phyloP scores from a whole-genome alignment of 2,329 filamentous ascomycete genomes.

The Claviceps spartinae region DNA sequence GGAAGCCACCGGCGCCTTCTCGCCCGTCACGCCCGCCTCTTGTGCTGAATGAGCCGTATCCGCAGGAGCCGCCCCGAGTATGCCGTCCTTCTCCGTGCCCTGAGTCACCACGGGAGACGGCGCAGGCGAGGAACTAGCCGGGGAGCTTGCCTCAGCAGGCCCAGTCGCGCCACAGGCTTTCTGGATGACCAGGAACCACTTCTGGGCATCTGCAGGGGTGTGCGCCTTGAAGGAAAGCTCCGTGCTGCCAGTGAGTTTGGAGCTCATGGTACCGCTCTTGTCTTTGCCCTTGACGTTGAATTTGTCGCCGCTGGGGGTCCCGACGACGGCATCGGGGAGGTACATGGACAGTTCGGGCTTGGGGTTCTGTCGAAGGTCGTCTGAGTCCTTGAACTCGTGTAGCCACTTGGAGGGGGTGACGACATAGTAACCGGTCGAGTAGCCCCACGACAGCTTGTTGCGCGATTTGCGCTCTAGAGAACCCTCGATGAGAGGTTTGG shows the following conservation, averaged over 20 bases:
- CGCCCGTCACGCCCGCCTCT: constrained; percentile 31
- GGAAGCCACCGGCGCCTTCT: constrained; percentile 8
- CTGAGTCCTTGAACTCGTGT: constrained; percentile 93
- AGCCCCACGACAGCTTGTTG: constrained; percentile 66
- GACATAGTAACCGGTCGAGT: constrained; percentile 75
- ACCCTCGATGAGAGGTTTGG: constrained; percentile 75
- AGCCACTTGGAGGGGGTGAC: constrained; percentile 78
- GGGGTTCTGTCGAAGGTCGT: constrained; percentile 57
- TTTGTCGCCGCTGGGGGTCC: constrained; percentile 58
- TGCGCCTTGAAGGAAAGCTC: constrained; percentile 84
- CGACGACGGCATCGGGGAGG: constrained; percentile 77
- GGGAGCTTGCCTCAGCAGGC: constrained; percentile 19
- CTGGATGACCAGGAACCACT: constrained; percentile 69
- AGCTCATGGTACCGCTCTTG: constrained; percentile 62
- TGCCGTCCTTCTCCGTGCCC: constrained; percentile 5
- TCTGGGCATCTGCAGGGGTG: constrained; percentile 62
- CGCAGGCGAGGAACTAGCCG: constrained; percentile 4
- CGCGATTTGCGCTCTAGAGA: constrained; percentile 82
- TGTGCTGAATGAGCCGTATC: constrained; percentile 25
- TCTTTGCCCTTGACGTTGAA: constrained; percentile 97
- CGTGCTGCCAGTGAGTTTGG: constrained; percentile 64
- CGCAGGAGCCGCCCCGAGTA: constrained; percentile 6
- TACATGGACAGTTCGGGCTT: constrained; percentile 80
- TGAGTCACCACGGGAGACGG: background rate
- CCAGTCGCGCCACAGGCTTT: constrained; percentile 41